These are phyloP conservation scores for Euphrasia arctica DNA, from an alignment of 305 asterid genomes.

Conservation along the genomic window DNA sequence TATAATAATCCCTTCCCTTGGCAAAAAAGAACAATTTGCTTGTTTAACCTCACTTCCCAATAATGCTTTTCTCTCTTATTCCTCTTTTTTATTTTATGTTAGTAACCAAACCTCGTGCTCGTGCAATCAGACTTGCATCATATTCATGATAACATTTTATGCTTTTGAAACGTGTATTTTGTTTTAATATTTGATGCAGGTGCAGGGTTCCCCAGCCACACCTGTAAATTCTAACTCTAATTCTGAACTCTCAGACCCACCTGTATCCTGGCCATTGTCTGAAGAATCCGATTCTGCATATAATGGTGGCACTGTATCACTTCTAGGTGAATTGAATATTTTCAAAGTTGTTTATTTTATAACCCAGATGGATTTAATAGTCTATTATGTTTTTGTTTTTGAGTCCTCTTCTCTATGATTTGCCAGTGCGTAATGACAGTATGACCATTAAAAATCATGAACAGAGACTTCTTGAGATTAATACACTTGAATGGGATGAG, in stretches of 20 bases:
- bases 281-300: constrained; percentile 49
- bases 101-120: neutral
- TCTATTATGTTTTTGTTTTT: neutral
- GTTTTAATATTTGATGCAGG: constrained; percentile 20
- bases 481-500: constrained; percentile 98
- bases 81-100: neutral
- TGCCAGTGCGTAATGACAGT: constrained; percentile 51
- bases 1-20: neutral
- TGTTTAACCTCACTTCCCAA: neutral
- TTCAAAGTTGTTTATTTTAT: constrained; percentile 2
- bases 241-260: constrained; percentile 24
- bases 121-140: neutral
- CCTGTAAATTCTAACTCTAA: constrained; percentile 32
- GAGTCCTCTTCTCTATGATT: constrained; percentile 22
- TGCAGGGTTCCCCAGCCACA: constrained; percentile 44
- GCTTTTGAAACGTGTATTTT: neutral
- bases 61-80: neutral
- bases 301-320: constrained; percentile 30
- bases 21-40: neutral
- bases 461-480: constrained; percentile 78
- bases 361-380: neutral
- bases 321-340: constrained; percentile 35
- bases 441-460: constrained; percentile 54
- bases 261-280: constrained; percentile 30
- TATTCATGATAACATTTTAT: neutral